Percentiles rank a stretch among this genome's conserved stretches.
Evolutionary conservation across 805 yeast genomes (phyloP).

Genomic region (Kluyveromyces siamensis): DNA sequence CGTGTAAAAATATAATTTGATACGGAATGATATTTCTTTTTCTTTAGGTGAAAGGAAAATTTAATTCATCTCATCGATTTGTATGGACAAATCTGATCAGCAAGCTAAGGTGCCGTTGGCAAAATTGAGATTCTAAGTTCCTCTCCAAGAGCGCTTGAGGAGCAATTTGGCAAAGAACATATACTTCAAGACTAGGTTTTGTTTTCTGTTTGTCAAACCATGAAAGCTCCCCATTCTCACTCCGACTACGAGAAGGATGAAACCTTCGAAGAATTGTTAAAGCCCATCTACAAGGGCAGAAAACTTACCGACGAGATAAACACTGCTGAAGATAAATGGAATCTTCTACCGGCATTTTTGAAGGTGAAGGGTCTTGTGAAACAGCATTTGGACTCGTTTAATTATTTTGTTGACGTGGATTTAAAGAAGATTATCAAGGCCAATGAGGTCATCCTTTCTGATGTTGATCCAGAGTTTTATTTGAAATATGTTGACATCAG

Average conservation of each 20-base stretch:
- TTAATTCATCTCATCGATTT: not conserved
- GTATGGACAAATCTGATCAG: not conserved
- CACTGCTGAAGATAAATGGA: conserved; percentile 96
- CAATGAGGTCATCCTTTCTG: conserved; percentile 79
- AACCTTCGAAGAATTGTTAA: conserved; percentile 64
- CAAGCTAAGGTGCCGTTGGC: too few relatives aligned
- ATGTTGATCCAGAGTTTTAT: conserved; percentile 95
- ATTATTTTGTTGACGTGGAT: conserved; percentile 90
- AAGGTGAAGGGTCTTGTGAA: conserved; percentile 94
- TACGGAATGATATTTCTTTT: not conserved
- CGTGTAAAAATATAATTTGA: not conserved
- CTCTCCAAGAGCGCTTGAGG: not conserved
- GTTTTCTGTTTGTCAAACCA: not conserved
- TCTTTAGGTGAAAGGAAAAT: not conserved
- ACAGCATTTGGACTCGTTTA: conserved; percentile 97
- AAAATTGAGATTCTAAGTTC: not conserved
- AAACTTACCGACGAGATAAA: conserved; percentile 75
- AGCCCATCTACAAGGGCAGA: conserved; percentile 82
- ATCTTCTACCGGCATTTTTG: conserved; percentile 86
- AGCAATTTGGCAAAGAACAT: not conserved
- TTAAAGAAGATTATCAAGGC: conserved; percentile 88
- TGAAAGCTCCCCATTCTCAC: conserved; percentile 8
- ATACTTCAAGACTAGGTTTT: not conserved
- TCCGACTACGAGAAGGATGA: conserved; percentile 36
- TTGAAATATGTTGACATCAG: conserved; percentile 87